These are phyloP conservation scores for Oryza brachyantha DNA, from an alignment of 176 grass and related monocot genomes.

Conservation along the genomic window DNA sequence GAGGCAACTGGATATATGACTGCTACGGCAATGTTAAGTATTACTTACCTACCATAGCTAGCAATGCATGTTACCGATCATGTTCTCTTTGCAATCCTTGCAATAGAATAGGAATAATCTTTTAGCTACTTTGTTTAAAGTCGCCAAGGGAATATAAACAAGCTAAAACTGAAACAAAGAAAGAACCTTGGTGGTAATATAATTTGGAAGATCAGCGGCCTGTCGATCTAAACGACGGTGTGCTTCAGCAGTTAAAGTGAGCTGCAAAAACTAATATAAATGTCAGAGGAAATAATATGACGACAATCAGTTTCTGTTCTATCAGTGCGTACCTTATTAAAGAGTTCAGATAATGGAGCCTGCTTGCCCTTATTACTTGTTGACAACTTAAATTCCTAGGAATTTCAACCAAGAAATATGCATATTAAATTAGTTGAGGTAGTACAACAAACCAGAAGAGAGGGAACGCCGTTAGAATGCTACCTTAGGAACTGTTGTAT, in stretches of 20 bases:
- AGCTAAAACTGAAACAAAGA: constrained; percentile 14
- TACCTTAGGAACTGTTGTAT: constrained; percentile 61
- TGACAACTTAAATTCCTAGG: constrained; percentile 75
- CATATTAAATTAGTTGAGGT: not conserved
- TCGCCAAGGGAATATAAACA: not conserved
- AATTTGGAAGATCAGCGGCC: constrained; percentile 24
- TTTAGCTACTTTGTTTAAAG: constrained; percentile 27
- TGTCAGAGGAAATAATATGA: not conserved
- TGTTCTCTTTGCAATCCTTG: constrained; percentile 96
- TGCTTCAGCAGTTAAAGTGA: constrained; percentile 47
- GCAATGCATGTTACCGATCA: constrained; percentile 18
- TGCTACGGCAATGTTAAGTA: not conserved
- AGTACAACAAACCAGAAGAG: not conserved
- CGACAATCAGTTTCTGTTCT: not conserved
- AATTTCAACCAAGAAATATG: constrained; percentile 23
- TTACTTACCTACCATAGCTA: constrained; percentile 41
- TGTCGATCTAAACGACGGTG: constrained; percentile 20
- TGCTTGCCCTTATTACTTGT: constrained; percentile 48
- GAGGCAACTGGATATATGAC: not conserved
- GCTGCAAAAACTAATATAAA: constrained; percentile 41
- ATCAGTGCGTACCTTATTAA: constrained; percentile 58
- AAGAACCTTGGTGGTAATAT: constrained; percentile 58
- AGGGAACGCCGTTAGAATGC: not conserved
- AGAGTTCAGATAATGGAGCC: constrained; percentile 64
- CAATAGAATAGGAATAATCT: constrained; percentile 34